A percentile compares a stretch with the other conserved stretches of the same genome.
Evolutionary conservation across 2,329 filamentous ascomycete genomes (phyloP).

Genomic region (Pezicula neosporulosa): DNA sequence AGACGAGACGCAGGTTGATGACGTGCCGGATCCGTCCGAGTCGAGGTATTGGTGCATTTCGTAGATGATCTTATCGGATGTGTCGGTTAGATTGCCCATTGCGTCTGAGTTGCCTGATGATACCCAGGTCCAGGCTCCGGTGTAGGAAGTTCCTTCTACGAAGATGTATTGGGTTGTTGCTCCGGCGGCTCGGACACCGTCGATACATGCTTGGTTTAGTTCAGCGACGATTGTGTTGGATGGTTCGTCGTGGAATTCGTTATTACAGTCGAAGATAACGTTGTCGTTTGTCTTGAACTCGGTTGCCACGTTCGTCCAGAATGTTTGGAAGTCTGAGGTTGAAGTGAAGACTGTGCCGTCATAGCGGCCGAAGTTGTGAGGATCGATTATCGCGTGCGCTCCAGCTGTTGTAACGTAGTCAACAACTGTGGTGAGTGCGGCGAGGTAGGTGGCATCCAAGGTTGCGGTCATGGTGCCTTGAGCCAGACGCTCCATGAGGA

Average conservation of each 20-base stretch:
- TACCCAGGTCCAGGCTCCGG: constrained; percentile 46
- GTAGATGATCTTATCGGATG: constrained; percentile 50
- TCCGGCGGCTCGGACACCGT: constrained; percentile 39
- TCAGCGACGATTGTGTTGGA: constrained; percentile 33
- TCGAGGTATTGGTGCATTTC: constrained; percentile 64
- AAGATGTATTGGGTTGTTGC: constrained; percentile 52
- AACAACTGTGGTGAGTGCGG: constrained; percentile 37
- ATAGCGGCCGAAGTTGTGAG: constrained; percentile 50
- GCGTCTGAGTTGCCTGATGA: constrained; percentile 38
- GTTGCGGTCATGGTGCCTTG: constrained; percentile 43
- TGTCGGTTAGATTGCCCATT: constrained; percentile 46
- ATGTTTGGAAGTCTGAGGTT: constrained; percentile 34
- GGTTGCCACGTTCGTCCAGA: constrained; percentile 37
- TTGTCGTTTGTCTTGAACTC: constrained; percentile 33
- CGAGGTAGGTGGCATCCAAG: constrained; percentile 38
- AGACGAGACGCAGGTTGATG: constrained; percentile 42
- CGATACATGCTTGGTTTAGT: constrained; percentile 41
- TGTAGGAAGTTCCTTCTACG: constrained; percentile 51
- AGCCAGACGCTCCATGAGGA: constrained; percentile 54
- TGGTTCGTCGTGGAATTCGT: constrained; percentile 39
- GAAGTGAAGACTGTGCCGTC: constrained; percentile 33
- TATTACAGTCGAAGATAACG: constrained; percentile 41
- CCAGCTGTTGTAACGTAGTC: constrained; percentile 43
- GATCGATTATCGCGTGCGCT: constrained; percentile 42
- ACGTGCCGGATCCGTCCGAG: constrained; percentile 49